These are phyloP conservation scores for Proliferodiscus dingleyae DNA, from an alignment of 2,329 filamentous ascomycete genomes.

Conservation along the genomic window DNA sequence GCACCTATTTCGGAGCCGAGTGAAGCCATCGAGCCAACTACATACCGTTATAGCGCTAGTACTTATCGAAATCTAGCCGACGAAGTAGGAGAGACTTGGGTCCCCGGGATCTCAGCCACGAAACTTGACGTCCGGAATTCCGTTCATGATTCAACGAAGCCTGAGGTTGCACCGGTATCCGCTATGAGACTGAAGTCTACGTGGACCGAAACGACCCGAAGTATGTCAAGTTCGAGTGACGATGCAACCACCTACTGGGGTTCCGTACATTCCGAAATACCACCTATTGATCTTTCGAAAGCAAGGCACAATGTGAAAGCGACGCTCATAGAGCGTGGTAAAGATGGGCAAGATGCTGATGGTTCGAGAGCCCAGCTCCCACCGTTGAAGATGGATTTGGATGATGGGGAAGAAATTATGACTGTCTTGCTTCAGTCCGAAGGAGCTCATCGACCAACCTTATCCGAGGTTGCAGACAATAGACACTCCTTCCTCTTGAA, in stretches of 20 bases:
- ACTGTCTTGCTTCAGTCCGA: slow-evolving; percentile 42
- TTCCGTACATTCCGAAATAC: slow-evolving; percentile 45
- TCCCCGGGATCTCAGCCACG: slow-evolving; percentile 31
- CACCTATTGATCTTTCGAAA: slow-evolving; percentile 40
- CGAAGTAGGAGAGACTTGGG: slow-evolving; percentile 36
- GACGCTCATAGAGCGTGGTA: slow-evolving; percentile 35
- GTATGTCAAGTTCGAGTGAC: slow-evolving; percentile 32
- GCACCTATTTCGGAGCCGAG: slow-evolving; percentile 4
- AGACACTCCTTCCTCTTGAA: slow-evolving; percentile 29
- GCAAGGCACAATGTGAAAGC: slow-evolving; percentile 38
- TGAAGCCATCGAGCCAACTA: slow-evolving; percentile 7
- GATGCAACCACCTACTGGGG: slow-evolving; percentile 44
- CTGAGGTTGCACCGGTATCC: slow-evolving; percentile 7
- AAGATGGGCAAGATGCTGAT: neutral
- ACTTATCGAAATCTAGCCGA: slow-evolving; percentile 31
- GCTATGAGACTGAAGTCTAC: slow-evolving; percentile 35
- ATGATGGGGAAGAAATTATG: slow-evolving; percentile 36
- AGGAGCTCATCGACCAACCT: slow-evolving; percentile 19
- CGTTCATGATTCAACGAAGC: slow-evolving; percentile 3
- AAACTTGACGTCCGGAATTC: slow-evolving; percentile 11
- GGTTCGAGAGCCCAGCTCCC: slow-evolving; percentile 1
- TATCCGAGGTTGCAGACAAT: slow-evolving; percentile 20
- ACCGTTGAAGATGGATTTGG: slow-evolving; percentile 4
- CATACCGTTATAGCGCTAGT: slow-evolving; percentile 30
- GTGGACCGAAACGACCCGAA: slow-evolving; percentile 25